phyloP scores from a whole-genome alignment of 352 stramenopile genomes.

The Phytophthora pinifolia region DNA sequence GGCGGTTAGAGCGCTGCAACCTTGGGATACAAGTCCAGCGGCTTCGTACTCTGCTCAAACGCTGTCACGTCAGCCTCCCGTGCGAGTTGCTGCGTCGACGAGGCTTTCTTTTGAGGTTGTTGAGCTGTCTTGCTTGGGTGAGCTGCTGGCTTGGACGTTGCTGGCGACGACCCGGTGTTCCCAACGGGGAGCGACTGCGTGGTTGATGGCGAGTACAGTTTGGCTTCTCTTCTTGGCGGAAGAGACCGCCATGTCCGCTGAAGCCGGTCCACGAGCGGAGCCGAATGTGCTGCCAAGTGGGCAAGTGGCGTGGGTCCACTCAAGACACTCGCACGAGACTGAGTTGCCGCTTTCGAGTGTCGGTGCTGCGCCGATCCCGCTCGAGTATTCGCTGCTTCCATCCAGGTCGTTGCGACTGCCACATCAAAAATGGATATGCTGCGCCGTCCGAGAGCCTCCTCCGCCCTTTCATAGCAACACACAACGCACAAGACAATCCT shows the following conservation, averaged over 20 bases:
- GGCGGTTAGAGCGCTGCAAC: background rate
- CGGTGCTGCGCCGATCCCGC: background rate
- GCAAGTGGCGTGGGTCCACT: background rate
- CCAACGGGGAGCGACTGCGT: background rate
- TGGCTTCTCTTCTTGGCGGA: slow-evolving; percentile 15
- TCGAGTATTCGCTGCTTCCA: slow-evolving; percentile 9
- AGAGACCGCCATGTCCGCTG: slow-evolving; percentile 23
- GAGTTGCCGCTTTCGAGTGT: slow-evolving; percentile 1
- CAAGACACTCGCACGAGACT: background rate
- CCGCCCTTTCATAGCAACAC: slow-evolving; percentile 26
- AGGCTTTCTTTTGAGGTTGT: no score
- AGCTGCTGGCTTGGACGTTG: background rate
- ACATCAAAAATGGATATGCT: slow-evolving; percentile 25
- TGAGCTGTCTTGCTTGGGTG: no score
- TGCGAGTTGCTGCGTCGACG: background rate
- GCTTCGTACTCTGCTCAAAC: slow-evolving; percentile 29
- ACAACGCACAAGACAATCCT: slow-evolving; percentile 11
- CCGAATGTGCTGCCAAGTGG: background rate
- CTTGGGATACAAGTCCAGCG: no score
- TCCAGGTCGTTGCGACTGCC: slow-evolving; percentile 5
- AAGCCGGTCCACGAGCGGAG: slow-evolving; percentile 15
- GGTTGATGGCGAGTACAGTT: slow-evolving; percentile 16
- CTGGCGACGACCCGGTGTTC: background rate
- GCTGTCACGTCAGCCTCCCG: background rate
- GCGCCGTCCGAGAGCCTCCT: background rate